These are phyloP conservation scores for Erodium chrysanthum DNA, from an alignment of 441 rosid species.

Conservation along the genomic window DNA sequence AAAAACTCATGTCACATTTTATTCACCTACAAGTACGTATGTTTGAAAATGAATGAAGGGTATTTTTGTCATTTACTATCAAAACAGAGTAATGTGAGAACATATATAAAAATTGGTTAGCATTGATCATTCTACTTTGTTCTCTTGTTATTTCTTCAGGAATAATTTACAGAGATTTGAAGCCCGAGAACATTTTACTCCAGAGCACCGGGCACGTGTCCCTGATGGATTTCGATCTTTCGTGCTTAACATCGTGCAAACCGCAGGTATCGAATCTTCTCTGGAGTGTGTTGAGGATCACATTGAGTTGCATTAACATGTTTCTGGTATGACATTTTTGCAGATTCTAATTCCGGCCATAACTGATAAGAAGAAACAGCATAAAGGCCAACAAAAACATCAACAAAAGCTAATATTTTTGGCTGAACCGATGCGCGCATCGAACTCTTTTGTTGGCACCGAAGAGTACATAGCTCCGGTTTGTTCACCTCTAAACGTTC, in stretches of 20 bases:
- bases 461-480: slow-evolving; percentile 98
- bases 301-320: too few relatives aligned
- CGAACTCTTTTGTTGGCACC: slow-evolving; percentile 95
- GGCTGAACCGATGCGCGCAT: slow-evolving; percentile 95
- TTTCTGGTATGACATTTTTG: background rate
- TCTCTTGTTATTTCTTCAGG: slow-evolving; percentile 24
- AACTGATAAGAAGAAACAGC: slow-evolving; percentile 48
- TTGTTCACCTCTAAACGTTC: slow-evolving; percentile 8
- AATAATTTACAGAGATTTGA: slow-evolving; percentile 80
- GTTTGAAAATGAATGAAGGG: too few relatives aligned
- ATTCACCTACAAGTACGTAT: too few relatives aligned
- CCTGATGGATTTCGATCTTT: slow-evolving; percentile 81
- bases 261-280: slow-evolving; percentile 50
- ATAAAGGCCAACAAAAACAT: too few relatives aligned
- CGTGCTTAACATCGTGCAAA: slow-evolving; percentile 87
- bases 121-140: too few relatives aligned
- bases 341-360: slow-evolving; percentile 58
- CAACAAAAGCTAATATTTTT: slow-evolving; percentile 55
- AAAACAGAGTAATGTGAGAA: too few relatives aligned
- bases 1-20: background rate
- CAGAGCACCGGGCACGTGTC: slow-evolving; percentile 69
- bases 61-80: too few relatives aligned
- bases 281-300: too few relatives aligned
- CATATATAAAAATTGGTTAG: too few relatives aligned
- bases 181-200: slow-evolving; percentile 84